Base-by-base conservation (phyloP, 805 yeast genomes). In the Deakozyma indianensis region DNA sequence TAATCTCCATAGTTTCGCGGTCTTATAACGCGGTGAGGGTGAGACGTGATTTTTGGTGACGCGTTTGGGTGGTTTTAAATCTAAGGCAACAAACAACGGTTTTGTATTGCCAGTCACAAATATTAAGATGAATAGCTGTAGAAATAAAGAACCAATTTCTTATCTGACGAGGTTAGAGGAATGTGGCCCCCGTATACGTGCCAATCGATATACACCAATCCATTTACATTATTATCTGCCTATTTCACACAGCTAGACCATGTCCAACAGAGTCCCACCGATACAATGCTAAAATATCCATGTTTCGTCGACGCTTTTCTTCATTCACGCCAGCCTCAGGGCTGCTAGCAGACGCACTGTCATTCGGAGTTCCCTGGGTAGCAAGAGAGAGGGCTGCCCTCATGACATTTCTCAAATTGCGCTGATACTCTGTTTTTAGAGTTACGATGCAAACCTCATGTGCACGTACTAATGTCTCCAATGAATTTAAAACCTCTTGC, bases 201-300 rank as follows among this genome's bases (percentile, higher is more conserved):
- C n/a, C n/a, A n/a, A n/a, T n/a, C n/a, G n/a, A n/a, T n/a, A n/a
- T n/a, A n/a, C n/a, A n/a, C n/a, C n/a, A n/a, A n/a, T n/a, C n/a
- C n/a, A n/a, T n/a, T n/a, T n/a, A n/a, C n/a, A n/a, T n/a, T n/a
- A n/a, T n/a, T n/a, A n/a, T n/a, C n/a, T n/a, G n/a, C n/a, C n/a
- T n/a, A n/a, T 40, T 7, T 16, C 23, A 59, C 3, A 62, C 56
- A 3, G 67, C 68, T 24, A 65, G 48, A 3, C 68, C 69, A 40
- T 57, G 55, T 1, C 69, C 69, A n/a, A 60, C 60, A 11, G 54
- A 50, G 21, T 53, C 50, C 69, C 68, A 65, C 47, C 64, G 56
- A 51, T 63, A 64, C 23, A 65, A 56, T 16, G 55, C 55, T 16
- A 65, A 44, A 7, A 63, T 56, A 7, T 62, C 62, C 29, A 50